Conservation (phyloP, 2,329 filamentous ascomycete species). For the Drechslerella dactyloides region DNA sequence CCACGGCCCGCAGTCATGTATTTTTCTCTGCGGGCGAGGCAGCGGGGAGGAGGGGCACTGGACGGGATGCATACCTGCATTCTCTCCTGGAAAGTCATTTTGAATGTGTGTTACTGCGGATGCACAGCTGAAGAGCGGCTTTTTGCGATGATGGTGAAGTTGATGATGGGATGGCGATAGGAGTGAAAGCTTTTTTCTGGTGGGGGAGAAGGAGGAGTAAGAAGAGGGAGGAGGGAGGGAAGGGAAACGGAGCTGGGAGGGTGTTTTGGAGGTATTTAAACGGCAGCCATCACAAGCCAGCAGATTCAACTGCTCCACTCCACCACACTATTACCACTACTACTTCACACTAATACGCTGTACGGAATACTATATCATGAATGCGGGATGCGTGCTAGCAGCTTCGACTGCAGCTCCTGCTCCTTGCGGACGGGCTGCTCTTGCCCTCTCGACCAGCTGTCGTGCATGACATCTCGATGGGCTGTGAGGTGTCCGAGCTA, state of each 20-base stretch:
- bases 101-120: constrained; percentile 7
- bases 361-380: background rate
- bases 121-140: background rate
- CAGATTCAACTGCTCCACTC: background rate
- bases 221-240: background rate
- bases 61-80: constrained; percentile 24
- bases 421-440: background rate
- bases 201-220: background rate
- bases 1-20: too few species aligned
- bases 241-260: constrained; percentile 1
- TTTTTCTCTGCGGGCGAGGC: constrained; percentile 16
- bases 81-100: constrained; percentile 47
- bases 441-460: constrained; percentile 39
- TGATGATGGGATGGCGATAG: background rate
- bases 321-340: background rate
- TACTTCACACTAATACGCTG: too few species aligned
- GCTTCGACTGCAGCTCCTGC: constrained; percentile 8
- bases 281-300: constrained; percentile 7
- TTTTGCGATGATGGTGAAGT: background rate
- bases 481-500: background rate
- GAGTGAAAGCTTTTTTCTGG: background rate
- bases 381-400: background rate
- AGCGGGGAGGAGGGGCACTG: background rate
- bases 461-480: constrained; percentile 14
- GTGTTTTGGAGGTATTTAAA: constrained; percentile 8